These are phyloP conservation scores for Kickxella alabastrina DNA, from an alignment of 192 early-diverging fungal species.

Conservation along the genomic window DNA sequence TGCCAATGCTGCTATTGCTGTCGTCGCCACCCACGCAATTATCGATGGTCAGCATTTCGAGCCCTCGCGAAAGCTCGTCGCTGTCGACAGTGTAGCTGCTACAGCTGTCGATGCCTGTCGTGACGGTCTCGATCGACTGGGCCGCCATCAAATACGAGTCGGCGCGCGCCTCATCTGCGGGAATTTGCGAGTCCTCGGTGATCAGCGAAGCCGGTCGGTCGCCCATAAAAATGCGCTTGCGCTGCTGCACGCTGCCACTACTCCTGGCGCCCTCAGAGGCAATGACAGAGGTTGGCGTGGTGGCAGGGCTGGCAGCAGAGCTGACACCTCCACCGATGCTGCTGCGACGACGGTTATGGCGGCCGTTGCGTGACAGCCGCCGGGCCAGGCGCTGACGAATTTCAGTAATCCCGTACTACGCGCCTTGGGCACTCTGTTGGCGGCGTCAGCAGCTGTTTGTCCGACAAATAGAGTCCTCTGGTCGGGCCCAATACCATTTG, in stretches of 20 bases:
- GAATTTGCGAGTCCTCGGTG: no score
- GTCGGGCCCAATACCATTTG: neutral
- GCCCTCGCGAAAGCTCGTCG: neutral
- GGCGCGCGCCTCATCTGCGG: no score
- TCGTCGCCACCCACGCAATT: neutral
- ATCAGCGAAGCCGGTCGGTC: neutral
- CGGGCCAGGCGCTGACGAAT: conserved; percentile 1
- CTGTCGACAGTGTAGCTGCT: no score
- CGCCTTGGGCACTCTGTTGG: neutral
- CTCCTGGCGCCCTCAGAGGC: neutral
- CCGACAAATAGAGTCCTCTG: neutral
- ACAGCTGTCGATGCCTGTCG: no score
- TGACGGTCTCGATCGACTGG: no score
- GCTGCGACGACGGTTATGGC: neutral
- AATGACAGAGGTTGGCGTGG: neutral
- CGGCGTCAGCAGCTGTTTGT: neutral
- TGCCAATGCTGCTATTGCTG: neutral
- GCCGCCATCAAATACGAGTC: no score
- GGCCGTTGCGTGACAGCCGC: neutral
- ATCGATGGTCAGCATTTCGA: neutral
- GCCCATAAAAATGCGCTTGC: neutral
- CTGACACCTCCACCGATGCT: neutral
- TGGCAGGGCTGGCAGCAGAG: neutral
- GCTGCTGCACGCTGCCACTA: neutral
- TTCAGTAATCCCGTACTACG: conserved; percentile 2